Conservation (phyloP, 768 basidiomycete species). For the Suillus discolor region DNA sequence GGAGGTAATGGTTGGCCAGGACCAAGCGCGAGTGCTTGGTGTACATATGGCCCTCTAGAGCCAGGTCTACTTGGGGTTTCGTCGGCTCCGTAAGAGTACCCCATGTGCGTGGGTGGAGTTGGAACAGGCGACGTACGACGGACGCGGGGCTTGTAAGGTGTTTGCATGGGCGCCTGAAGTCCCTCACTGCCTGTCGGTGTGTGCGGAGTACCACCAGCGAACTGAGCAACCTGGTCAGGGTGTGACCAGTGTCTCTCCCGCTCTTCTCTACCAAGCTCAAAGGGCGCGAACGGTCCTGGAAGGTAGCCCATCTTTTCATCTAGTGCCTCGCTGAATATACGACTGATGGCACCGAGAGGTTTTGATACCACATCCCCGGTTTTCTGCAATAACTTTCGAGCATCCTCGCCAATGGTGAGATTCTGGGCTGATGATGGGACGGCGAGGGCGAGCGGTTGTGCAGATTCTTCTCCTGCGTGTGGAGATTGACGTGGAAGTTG, state of each 20-base stretch:
- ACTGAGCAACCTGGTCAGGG: conserved; percentile 38
- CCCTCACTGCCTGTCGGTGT: conserved; percentile 39
- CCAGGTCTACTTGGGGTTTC: conserved; percentile 44
- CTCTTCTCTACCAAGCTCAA: conserved; percentile 60
- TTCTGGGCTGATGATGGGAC: conserved; percentile 41
- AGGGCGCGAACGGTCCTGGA: conserved; percentile 70
- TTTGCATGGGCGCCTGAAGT: conserved; percentile 42
- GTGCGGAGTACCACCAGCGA: conserved; percentile 33
- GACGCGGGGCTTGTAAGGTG: conserved; percentile 77
- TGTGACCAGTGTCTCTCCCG: conserved; percentile 41
- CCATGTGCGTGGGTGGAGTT: conserved; percentile 27
- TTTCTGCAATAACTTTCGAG: conserved; percentile 80
- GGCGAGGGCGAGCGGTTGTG: conserved; percentile 72
- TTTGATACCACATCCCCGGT: conserved; percentile 91
- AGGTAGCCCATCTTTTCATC: conserved; percentile 69
- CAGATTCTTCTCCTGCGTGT: conserved; percentile 88
- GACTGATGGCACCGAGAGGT: conserved; percentile 85
- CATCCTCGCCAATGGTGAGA: conserved; percentile 58
- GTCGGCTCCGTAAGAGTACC: conserved; percentile 34
- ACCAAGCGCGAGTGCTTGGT: conserved; percentile 51
- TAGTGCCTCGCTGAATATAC: conserved; percentile 84
- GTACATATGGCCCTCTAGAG: conserved; percentile 42
- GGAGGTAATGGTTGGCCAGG: conserved; percentile 42
- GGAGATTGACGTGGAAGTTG: conserved; percentile 41
- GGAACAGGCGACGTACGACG: conserved; percentile 49